Percentiles rank a stretch among this genome's conserved stretches.
Evolutionary conservation across 768 basidiomycete genomes (phyloP).

Genomic region (Filobasidium floriforme): DNA sequence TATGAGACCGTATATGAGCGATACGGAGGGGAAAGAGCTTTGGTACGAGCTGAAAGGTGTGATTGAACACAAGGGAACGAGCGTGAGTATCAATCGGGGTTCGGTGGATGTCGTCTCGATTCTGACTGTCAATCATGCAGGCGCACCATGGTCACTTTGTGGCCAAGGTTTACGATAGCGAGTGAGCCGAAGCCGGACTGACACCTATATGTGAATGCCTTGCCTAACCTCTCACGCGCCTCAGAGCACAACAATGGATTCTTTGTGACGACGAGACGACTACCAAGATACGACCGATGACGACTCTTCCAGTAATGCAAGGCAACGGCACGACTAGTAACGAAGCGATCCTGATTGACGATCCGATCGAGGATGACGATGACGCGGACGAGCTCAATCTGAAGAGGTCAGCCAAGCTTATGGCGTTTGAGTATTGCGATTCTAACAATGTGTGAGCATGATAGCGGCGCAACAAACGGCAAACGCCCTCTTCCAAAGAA

Average conservation of each 20-base stretch:
- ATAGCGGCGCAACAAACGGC: no score
- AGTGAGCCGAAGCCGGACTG: constrained; percentile 22
- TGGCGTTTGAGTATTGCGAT: no score
- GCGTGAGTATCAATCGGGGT: constrained; percentile 77
- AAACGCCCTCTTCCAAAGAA: neutral
- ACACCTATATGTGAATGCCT: constrained; percentile 1
- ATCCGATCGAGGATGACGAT: constrained; percentile 25
- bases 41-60: constrained; percentile 80
- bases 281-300: constrained; percentile 46
- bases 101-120: no score
- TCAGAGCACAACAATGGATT: constrained; percentile 68
- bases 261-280: constrained; percentile 85
- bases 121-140: no score
- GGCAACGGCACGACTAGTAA: no score
- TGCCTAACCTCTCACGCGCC: neutral
- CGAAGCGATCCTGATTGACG: no score
- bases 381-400: neutral
- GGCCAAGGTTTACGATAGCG: constrained; percentile 35
- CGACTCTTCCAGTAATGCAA: constrained; percentile 15
- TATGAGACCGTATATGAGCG: constrained; percentile 59
- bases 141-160: constrained; percentile 43
- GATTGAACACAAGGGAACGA: constrained; percentile 79
- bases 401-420: no score
- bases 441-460: no score
- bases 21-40: constrained; percentile 15